A percentile compares a stretch with the other conserved stretches of the same genome.
Conservation (phyloP, 768 basidiomycete species). For the Coprinopsis sp. region DNA sequence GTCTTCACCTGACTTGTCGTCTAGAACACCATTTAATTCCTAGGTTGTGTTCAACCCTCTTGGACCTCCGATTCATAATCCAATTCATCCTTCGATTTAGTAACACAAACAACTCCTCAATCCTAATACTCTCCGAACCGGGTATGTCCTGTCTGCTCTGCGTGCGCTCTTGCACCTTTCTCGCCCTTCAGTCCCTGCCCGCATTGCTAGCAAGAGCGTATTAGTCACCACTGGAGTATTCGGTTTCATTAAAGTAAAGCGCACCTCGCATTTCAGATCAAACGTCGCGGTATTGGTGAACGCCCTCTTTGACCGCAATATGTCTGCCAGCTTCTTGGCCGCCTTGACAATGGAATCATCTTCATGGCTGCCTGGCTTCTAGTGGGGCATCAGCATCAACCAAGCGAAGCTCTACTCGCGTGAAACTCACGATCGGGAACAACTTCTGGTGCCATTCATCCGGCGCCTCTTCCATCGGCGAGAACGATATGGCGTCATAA, state of each 20-base stretch:
- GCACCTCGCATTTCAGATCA: constrained; percentile 81
- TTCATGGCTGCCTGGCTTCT: constrained; percentile 32
- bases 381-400: background rate
- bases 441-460: constrained; percentile 87
- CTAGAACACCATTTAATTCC: no score
- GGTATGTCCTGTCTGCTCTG: constrained; percentile 79
- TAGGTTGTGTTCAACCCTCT: no score
- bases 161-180: constrained; percentile 88
- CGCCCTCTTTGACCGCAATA: constrained; percentile 71
- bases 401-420: background rate
- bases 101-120: background rate
- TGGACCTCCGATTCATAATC: no score
- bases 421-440: constrained; percentile 53
- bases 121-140: constrained; percentile 74
- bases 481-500: constrained; percentile 86
- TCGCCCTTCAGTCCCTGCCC: constrained; percentile 86
- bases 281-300: constrained; percentile 92
- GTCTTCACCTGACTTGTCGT: no score
- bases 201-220: constrained; percentile 52
- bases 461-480: constrained; percentile 73
- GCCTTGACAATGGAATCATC: constrained; percentile 57
- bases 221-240: no score
- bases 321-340: constrained; percentile 65
- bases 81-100: background rate
- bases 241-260: constrained; percentile 17